phyloP scores from a whole-genome alignment of 2,329 filamentous ascomycete genomes.

The Trichothecium sympodiale region DNA sequence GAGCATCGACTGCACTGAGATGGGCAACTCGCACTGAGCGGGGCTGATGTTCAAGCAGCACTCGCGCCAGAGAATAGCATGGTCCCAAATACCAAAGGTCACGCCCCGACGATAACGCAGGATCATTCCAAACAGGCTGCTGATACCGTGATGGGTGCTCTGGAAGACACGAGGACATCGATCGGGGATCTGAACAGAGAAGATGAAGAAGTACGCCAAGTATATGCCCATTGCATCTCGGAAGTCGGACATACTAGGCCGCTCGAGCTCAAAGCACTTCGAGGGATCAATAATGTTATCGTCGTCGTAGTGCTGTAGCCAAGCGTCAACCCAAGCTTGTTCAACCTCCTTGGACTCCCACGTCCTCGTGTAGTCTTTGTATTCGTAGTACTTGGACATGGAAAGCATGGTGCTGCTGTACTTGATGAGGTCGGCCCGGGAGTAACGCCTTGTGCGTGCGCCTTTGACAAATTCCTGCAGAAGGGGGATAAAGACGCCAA shows the following conservation, averaged over 20 bases:
- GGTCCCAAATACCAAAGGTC: slow-evolving; percentile 53
- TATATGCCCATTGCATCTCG: slow-evolving; percentile 22
- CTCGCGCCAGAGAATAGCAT: slow-evolving; percentile 51
- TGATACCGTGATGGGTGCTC: slow-evolving; percentile 51
- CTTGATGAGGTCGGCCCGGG: slow-evolving; percentile 30
- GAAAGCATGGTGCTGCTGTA: slow-evolving; percentile 36
- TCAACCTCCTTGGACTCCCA: slow-evolving; percentile 35
- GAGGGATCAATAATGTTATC: slow-evolving; percentile 19
- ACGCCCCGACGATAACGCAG: slow-evolving; percentile 50
- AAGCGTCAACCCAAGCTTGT: slow-evolving; percentile 35
- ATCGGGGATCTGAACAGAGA: slow-evolving; percentile 45
- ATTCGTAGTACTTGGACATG: slow-evolving; percentile 39
- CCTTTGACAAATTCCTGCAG: slow-evolving; percentile 37
- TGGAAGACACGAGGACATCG: slow-evolving; percentile 50
- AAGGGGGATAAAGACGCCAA: slow-evolving; percentile 41
- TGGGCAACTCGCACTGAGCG: slow-evolving; percentile 34
- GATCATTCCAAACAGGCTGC: slow-evolving; percentile 48
- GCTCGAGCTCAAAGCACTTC: slow-evolving; percentile 20
- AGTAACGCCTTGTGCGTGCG: slow-evolving; percentile 31
- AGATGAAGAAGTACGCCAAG: slow-evolving; percentile 40
- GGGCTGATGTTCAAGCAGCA: slow-evolving; percentile 37
- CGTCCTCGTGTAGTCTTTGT: slow-evolving; percentile 36
- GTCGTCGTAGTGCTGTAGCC: slow-evolving; percentile 33
- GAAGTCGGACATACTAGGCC: slow-evolving; percentile 23
- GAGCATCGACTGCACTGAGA: slow-evolving; percentile 36